Conservation (phyloP, 1,284 basidiomycete genomes). For the Papiliotrema laurentii region DNA sequence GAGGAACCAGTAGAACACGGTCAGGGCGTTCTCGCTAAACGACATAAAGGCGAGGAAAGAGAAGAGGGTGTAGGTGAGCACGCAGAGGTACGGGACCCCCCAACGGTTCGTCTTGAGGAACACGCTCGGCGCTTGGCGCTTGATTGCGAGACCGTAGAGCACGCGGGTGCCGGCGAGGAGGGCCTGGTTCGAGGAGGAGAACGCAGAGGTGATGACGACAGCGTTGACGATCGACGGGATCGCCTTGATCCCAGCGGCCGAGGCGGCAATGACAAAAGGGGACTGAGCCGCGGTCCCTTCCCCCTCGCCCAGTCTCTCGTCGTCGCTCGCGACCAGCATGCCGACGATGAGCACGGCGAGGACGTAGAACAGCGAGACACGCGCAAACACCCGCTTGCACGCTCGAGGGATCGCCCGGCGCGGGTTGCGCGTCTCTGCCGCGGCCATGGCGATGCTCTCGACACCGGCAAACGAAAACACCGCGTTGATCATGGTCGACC, state of each 20-base stretch:
- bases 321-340: slow-evolving; percentile 63
- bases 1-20: slow-evolving; percentile 69
- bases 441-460: slow-evolving; percentile 31
- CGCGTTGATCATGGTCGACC: slow-evolving; percentile 26
- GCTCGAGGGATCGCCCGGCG: slow-evolving; percentile 25
- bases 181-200: slow-evolving; percentile 79
- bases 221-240: slow-evolving; percentile 68
- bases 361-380: slow-evolving; percentile 56
- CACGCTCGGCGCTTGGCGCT: slow-evolving; percentile 70
- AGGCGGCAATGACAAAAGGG: slow-evolving; percentile 68
- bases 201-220: slow-evolving; percentile 73
- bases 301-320: slow-evolving; percentile 32
- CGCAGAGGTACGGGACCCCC: slow-evolving; percentile 69
- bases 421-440: slow-evolving; percentile 33
- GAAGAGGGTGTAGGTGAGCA: slow-evolving; percentile 63
- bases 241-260: slow-evolving; percentile 63
- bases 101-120: slow-evolving; percentile 62
- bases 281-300: slow-evolving; percentile 49
- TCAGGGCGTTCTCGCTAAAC: slow-evolving; percentile 52
- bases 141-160: slow-evolving; percentile 70
- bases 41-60: slow-evolving; percentile 66
- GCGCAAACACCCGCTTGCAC: slow-evolving; percentile 51
- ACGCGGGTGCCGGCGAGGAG: slow-evolving; percentile 76
- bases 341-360: slow-evolving; percentile 55
- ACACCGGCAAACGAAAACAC: slow-evolving; percentile 32